Conservation (phyloP, 805 yeast species). For the Yamadazyma scolyti region DNA sequence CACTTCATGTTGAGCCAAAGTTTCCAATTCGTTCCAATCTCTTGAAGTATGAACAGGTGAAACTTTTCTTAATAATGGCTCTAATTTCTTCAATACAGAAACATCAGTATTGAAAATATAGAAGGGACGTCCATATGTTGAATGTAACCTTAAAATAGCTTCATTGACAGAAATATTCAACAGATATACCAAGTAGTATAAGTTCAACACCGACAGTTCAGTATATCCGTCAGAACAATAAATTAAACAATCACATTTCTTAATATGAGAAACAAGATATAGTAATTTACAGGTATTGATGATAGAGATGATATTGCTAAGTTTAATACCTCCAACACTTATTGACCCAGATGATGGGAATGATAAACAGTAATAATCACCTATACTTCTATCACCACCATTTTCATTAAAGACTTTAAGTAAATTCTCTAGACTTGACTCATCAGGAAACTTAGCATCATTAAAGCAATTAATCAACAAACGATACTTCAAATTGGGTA, state of each 20-base stretch:
- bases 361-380: slow-evolving; percentile 33
- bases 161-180: slow-evolving; percentile 58
- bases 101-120: slow-evolving; percentile 80
- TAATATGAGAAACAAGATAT: slow-evolving; percentile 33
- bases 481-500: slow-evolving; percentile 54
- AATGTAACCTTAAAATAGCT: slow-evolving; percentile 64
- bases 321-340: slow-evolving; percentile 66
- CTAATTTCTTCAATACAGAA: slow-evolving; percentile 58
- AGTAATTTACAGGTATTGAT: slow-evolving; percentile 69
- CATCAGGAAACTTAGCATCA: slow-evolving; percentile 51
- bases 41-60: slow-evolving; percentile 45
- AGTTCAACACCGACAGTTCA: slow-evolving; percentile 73
- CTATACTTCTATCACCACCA: slow-evolving; percentile 13
- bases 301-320: slow-evolving; percentile 59
- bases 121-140: slow-evolving; percentile 68
- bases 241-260: slow-evolving; percentile 47
- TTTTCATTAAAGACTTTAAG: slow-evolving; percentile 9
- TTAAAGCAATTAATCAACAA: slow-evolving; percentile 58
- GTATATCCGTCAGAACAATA: slow-evolving; percentile 92
- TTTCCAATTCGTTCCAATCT: slow-evolving; percentile 29
- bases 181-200: slow-evolving; percentile 70
- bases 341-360: slow-evolving; percentile 87
- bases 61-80: slow-evolving; percentile 53
- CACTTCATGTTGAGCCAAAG: slow-evolving; percentile 11
- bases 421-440: slow-evolving; percentile 31